Evolutionary conservation across 768 basidiomycete species (phyloP).

Genomic region (Rhodotorula kratochvilovae): DNA sequence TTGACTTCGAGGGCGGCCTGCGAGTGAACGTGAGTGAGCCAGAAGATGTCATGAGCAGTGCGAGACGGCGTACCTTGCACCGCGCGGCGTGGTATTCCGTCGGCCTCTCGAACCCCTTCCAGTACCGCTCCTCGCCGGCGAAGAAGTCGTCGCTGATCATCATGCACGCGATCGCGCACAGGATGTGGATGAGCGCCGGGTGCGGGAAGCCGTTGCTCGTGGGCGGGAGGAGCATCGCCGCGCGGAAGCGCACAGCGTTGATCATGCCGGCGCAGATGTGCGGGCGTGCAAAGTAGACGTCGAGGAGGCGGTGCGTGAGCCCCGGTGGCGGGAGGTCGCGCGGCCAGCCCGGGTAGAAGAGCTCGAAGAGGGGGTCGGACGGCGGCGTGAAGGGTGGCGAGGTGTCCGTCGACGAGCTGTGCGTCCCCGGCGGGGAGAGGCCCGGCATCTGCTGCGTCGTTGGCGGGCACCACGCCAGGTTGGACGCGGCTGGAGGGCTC

Average conservation of each 20-base stretch:
- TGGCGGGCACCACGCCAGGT: background rate
- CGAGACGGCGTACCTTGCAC: background rate
- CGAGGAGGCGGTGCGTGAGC: constrained; percentile 35
- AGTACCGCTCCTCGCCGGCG: constrained; percentile 28
- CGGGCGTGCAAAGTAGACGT: constrained; percentile 34
- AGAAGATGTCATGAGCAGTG: too few relatives aligned
- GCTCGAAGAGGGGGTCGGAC: constrained; percentile 14
- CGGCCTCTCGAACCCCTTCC: constrained; percentile 1
- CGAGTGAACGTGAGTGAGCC: too few relatives aligned
- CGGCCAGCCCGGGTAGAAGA: constrained; percentile 40
- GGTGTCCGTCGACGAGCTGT: background rate
- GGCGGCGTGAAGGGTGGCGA: background rate
- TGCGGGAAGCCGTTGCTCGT: constrained; percentile 30
- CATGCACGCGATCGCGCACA: constrained; percentile 32
- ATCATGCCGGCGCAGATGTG: constrained; percentile 28
- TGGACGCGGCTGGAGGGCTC: too few relatives aligned
- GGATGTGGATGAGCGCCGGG: constrained; percentile 33
- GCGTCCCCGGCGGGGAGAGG: background rate
- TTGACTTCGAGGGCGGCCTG: constrained; percentile 18
- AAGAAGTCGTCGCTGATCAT: constrained; percentile 23
- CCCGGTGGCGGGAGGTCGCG: constrained; percentile 26
- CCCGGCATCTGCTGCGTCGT: background rate
- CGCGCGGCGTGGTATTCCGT: background rate
- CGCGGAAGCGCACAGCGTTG: constrained; percentile 22
- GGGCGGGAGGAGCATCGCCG: constrained; percentile 28